Evolutionary conservation across 768 basidiomycete genomes (phyloP), one percentile per base, ranked within the genome.

Genomic region (Gloeopeniophorella convolvens): DNA sequence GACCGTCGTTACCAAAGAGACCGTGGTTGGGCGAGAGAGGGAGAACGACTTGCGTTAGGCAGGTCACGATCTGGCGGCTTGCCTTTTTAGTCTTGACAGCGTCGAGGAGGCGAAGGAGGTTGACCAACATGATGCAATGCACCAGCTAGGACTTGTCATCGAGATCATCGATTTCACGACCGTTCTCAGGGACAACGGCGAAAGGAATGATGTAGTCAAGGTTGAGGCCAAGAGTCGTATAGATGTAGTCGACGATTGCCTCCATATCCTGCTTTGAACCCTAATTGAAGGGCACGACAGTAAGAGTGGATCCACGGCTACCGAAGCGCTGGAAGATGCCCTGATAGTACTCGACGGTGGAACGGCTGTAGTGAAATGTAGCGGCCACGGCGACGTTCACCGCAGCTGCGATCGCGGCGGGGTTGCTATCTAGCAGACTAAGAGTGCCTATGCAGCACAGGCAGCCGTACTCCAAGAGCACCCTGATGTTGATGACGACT

Each of bases 41-140:
- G 28, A 98, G 82, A 57, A 99, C 91, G 59, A 99, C 95, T 68
- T 99, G 96, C 0, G 96, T 99, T 2, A 95, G 96, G 42, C 95
- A 87, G 51, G 96, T 99, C 52, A 96, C 89, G 66, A 98, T 94
- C 56, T 93, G 85, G 42, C 92, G 85, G 59, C 84, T 93, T 7
- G 96, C 95, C 68, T 99, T 99, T 80, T 98, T 99, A 61, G 75
- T 82, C 78, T 99, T 99, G 66, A 99, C 91, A 3, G 92, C 94
- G 54, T 95, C 96, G 21, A 99, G 81, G 47, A 99, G 83, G 24
- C 96, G 90, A 20, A 98, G 82, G 21, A 98, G 78, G 67, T 99
- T 99, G 60, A 92, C 90, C 63, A 99, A 72, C 96, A 99, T 98
- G 74, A 98, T 93, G 47, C 96, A 85, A 65, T 99, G 96, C 11